phyloP scores from a whole-genome alignment of 1,284 basidiomycete genomes.

The Microbotryum saponariae region DNA sequence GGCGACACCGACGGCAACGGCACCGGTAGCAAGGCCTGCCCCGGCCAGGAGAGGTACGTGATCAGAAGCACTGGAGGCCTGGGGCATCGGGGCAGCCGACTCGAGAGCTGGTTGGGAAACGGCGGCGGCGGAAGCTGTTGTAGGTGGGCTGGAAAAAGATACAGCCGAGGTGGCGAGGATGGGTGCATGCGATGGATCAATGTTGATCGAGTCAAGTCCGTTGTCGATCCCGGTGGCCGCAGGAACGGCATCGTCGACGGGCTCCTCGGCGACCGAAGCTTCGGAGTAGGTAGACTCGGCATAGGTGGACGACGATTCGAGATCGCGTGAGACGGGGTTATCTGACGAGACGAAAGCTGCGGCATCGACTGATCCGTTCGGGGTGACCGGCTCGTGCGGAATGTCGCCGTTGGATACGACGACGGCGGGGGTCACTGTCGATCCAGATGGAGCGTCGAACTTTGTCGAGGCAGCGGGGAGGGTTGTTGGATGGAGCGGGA shows the following conservation, averaged over 20 bases:
- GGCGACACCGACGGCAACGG: too few relatives aligned
- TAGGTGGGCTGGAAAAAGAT: not conserved
- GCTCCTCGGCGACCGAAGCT: not conserved
- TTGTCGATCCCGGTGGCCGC: too few relatives aligned
- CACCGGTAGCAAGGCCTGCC: too few relatives aligned
- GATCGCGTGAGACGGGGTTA: not conserved
- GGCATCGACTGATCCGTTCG: not conserved
- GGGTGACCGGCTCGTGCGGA: not conserved
- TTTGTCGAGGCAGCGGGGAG: not conserved
- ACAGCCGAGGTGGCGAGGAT: not conserved
- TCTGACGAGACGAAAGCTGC: not conserved
- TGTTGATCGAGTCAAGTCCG: not conserved
- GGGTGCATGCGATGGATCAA: not conserved
- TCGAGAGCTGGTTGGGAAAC: not conserved
- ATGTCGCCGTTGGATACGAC: not conserved
- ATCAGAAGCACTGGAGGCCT: too few relatives aligned
- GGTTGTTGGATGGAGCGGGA: not conserved
- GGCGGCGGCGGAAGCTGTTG: not conserved
- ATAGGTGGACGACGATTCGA: slow-evolving; percentile 14
- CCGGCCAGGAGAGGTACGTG: too few relatives aligned
- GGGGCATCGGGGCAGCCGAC: too few relatives aligned
- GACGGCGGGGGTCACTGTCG: not conserved
- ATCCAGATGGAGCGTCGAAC: not conserved
- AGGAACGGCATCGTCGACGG: not conserved
- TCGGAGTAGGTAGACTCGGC: slow-evolving; percentile 24